Evolutionary conservation across 2,329 filamentous ascomycete species (phyloP).

Genomic region (Hypoxylon sp.): DNA sequence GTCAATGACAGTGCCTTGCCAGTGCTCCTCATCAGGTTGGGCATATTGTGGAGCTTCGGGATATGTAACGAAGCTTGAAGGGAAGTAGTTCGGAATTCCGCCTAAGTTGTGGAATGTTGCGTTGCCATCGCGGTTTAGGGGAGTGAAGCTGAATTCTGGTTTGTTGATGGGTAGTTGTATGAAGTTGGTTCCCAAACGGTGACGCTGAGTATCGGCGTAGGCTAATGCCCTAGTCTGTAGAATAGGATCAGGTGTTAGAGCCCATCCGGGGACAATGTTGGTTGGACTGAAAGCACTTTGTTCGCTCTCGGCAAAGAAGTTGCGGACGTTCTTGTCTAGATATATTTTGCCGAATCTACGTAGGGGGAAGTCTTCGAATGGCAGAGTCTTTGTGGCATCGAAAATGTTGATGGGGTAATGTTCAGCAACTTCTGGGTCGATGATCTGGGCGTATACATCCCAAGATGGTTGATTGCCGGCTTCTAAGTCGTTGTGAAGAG

Average conservation of each 20-base stretch:
- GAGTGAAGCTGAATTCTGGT: constrained; percentile 66
- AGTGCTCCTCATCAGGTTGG: constrained; percentile 63
- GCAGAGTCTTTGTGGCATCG: constrained; percentile 80
- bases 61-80: constrained; percentile 35
- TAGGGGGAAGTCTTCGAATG: constrained; percentile 73
- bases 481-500: constrained; percentile 75
- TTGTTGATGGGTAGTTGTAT: constrained; percentile 70
- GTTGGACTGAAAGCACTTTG: constrained; percentile 78
- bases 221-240: constrained; percentile 79
- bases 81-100: constrained; percentile 70
- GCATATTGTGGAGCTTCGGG: constrained; percentile 57
- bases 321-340: constrained; percentile 74
- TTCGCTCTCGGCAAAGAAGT: constrained; percentile 80
- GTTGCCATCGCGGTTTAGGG: constrained; percentile 75
- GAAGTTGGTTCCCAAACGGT: constrained; percentile 71
- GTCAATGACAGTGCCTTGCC: constrained; percentile 62
- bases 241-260: constrained; percentile 79
- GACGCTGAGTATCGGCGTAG: constrained; percentile 76
- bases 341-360: constrained; percentile 73
- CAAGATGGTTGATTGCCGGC: constrained; percentile 73
- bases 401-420: constrained; percentile 75
- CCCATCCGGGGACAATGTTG: constrained; percentile 76
- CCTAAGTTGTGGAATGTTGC: constrained; percentile 80
- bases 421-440: constrained; percentile 74
- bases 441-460: constrained; percentile 74